A percentile compares a stretch with the other conserved stretches of the same genome.
Evolutionary conservation across 163 green algal species (phyloP).

Genomic region (Scenedesmus sp.): DNA sequence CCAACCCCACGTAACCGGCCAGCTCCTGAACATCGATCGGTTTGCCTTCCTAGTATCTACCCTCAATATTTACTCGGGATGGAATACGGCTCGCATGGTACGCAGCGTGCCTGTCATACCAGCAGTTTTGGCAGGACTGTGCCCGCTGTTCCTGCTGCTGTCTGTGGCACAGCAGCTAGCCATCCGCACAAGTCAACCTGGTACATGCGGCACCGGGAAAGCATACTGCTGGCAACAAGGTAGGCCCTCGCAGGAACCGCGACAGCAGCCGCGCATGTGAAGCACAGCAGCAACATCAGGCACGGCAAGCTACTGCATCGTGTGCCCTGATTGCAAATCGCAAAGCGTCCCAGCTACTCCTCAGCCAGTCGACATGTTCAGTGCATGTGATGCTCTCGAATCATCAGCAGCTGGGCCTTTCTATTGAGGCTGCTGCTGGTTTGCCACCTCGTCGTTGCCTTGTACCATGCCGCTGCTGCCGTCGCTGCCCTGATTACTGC

Average conservation of each 20-base stretch:
- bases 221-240: neutral
- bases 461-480: too few relatives aligned
- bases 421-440: too few relatives aligned
- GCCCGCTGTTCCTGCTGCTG: conserved; percentile 28
- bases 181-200: neutral
- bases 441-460: too few relatives aligned
- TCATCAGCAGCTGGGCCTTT: too few relatives aligned
- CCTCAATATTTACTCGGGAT: conserved; percentile 36
- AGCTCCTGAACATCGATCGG: neutral
- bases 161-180: neutral
- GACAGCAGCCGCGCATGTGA: too few relatives aligned
- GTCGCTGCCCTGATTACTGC: too few relatives aligned
- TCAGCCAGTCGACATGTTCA: too few relatives aligned
- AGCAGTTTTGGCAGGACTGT: neutral
- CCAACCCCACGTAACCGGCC: neutral
- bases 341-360: too few relatives aligned
- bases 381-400: too few relatives aligned
- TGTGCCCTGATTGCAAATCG: neutral
- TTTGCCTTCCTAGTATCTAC: conserved; percentile 8
- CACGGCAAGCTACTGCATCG: neutral
- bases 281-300: neutral
- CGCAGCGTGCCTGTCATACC: neutral
- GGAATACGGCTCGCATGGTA: neutral
- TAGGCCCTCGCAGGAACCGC: neutral
- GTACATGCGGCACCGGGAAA: conserved; percentile 13